Percentiles rank a stretch among this genome's conserved stretches.
Evolutionary conservation across 305 asterid genomes (phyloP).

Genomic region (Withania somnifera): DNA sequence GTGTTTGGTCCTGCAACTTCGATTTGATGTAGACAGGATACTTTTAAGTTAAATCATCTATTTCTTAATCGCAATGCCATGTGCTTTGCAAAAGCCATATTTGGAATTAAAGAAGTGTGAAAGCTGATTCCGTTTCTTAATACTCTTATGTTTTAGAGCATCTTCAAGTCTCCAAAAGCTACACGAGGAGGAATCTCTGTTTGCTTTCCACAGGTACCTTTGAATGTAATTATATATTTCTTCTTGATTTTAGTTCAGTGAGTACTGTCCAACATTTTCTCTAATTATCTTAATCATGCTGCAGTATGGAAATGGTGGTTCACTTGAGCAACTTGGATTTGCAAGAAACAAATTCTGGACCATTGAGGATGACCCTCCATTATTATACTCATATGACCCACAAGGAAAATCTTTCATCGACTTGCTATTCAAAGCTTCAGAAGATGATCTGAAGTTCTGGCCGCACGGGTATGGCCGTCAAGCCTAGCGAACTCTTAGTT

Average conservation of each 20-base stretch:
- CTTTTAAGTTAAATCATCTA: neutral
- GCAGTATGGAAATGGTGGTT: constrained; percentile 66
- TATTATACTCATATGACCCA: constrained; percentile 42
- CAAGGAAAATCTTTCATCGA: constrained; percentile 71
- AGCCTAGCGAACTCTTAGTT: neutral
- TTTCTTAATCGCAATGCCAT: neutral
- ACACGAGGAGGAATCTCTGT: constrained; percentile 87
- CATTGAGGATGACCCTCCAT: constrained; percentile 77
- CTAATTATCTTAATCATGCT: constrained; percentile 3
- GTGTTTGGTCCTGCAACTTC: neutral
- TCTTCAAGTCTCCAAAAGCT: constrained; percentile 82
- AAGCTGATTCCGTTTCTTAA: neutral
- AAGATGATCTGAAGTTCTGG: constrained; percentile 84
- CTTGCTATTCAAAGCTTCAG: constrained; percentile 77
- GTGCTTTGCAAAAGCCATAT: neutral
- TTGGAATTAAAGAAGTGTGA: neutral
- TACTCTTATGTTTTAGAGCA: constrained; percentile 13
- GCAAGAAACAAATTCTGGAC: constrained; percentile 79
- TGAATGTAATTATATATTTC: neutral
- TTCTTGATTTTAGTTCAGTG: neutral
- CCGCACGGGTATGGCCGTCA: constrained; percentile 54
- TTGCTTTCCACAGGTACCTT: constrained; percentile 86
- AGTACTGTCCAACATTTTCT: neutral
- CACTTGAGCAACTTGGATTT: constrained; percentile 82
- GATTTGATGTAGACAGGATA: neutral